Conservation (phyloP, 2,329 filamentous ascomycete species). For the Thermothelomyces thermophilus region DNA sequence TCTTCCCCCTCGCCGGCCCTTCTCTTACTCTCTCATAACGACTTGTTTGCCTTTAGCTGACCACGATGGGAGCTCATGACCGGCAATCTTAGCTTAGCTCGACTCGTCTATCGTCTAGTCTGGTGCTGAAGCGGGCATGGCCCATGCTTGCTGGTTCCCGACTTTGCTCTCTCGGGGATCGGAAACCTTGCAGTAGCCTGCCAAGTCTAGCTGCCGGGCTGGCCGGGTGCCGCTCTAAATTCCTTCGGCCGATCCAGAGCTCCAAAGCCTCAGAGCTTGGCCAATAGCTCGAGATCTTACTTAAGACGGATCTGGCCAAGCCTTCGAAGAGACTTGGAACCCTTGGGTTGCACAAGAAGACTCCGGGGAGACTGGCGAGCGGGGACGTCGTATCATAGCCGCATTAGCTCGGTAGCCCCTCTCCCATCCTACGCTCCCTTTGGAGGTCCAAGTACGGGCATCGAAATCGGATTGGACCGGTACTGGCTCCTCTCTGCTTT, state of each 20-base stretch:
- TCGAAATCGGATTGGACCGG: constrained; percentile 4
- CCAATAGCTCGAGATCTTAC: neutral
- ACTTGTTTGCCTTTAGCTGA: neutral
- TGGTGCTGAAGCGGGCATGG: neutral
- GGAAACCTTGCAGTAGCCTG: constrained; percentile 1
- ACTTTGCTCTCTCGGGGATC: neutral
- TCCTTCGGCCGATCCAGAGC: constrained; percentile 16
- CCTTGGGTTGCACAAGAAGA: neutral
- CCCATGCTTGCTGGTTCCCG: neutral
- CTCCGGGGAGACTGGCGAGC: constrained; percentile 14
- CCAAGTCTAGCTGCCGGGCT: constrained; percentile 4
- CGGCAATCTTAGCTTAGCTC: too few species aligned
- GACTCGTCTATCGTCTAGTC: too few species aligned
- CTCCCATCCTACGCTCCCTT: neutral
- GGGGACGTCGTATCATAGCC: constrained; percentile 5
- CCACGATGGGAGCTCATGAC: neutral
- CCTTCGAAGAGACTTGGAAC: neutral
- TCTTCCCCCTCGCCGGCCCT: too few species aligned
- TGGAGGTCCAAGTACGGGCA: neutral
- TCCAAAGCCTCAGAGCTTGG: constrained; percentile 5
- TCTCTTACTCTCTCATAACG: too few species aligned
- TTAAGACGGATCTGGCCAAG: constrained; percentile 6
- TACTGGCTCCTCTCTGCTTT: neutral
- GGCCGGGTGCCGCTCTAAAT: neutral
- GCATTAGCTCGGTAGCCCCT: constrained; percentile 4